Percentiles rank a stretch among this genome's conserved stretches.
These are phyloP conservation scores for Lachancea quebecensis DNA, from an alignment of 805 yeast species.

Conservation along the genomic window DNA sequence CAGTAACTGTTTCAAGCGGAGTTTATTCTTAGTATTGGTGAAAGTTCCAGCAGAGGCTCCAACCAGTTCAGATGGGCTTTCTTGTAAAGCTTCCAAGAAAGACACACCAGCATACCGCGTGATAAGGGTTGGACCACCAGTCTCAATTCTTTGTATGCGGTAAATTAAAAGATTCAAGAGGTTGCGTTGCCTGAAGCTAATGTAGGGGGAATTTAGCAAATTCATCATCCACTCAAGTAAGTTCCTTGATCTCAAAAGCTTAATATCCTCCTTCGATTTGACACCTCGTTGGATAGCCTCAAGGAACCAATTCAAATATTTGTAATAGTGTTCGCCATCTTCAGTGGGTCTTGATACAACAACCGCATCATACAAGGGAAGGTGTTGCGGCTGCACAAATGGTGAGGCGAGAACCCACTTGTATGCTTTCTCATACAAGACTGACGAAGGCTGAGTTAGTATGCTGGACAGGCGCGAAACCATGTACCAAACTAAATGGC, in stretches of 20 bases:
- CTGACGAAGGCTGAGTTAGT: slow-evolving; percentile 63
- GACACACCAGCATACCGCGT: slow-evolving; percentile 49
- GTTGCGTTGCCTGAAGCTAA: slow-evolving; percentile 35
- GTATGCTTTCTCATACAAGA: slow-evolving; percentile 62
- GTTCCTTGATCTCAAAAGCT: slow-evolving; percentile 44
- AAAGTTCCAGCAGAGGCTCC: slow-evolving; percentile 6
- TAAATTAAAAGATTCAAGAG: slow-evolving; percentile 39
- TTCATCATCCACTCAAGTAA: slow-evolving; percentile 64
- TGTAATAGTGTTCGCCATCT: slow-evolving; percentile 44
- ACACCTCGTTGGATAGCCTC: slow-evolving; percentile 42
- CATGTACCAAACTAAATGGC: slow-evolving; percentile 48
- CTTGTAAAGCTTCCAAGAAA: slow-evolving; percentile 30
- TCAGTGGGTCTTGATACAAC: slow-evolving; percentile 21
- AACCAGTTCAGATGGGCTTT: slow-evolving; percentile 9
- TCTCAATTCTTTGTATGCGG: slow-evolving; percentile 44
- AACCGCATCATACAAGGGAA: slow-evolving; percentile 37
- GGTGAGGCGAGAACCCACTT: slow-evolving; percentile 54
- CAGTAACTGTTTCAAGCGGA: slow-evolving; percentile 24
- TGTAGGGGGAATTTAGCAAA: slow-evolving; percentile 45
- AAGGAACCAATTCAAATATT: slow-evolving; percentile 62
- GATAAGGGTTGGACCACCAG: slow-evolving; percentile 51
- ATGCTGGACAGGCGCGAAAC: slow-evolving; percentile 52
- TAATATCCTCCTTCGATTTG: slow-evolving; percentile 44
- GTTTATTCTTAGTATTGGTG: slow-evolving; percentile 14
- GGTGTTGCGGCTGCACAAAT: slow-evolving; percentile 33